Percentiles rank a stretch among this genome's conserved stretches.
Evolutionary conservation across 306 rosid species (phyloP).

Genomic region (Prunus fruticosa): DNA sequence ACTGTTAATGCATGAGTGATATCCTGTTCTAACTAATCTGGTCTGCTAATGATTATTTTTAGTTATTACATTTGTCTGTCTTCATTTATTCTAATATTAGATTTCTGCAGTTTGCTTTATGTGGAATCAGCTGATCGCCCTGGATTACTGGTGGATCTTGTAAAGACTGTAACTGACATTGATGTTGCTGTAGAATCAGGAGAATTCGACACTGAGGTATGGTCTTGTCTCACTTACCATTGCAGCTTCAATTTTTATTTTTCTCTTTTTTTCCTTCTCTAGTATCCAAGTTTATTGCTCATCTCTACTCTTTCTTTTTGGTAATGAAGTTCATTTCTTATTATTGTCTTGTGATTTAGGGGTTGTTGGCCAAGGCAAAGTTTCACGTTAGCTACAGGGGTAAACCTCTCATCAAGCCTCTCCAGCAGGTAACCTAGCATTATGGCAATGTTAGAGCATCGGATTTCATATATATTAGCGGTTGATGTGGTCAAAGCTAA

Average conservation of each 20-base stretch:
- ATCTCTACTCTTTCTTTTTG: background rate
- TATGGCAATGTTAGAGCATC: slow-evolving; percentile 5
- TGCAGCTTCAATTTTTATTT: background rate
- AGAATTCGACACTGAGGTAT: slow-evolving; percentile 92
- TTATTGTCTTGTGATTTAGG: slow-evolving; percentile 40
- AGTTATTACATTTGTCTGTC: slow-evolving; percentile 1
- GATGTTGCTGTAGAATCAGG: slow-evolving; percentile 69
- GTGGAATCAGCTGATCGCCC: slow-evolving; percentile 84
- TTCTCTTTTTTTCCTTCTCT: background rate
- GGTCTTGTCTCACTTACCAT: slow-evolving; percentile 12
- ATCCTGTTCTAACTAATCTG: background rate
- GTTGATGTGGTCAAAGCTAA: background rate
- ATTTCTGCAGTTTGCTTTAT: slow-evolving; percentile 58
- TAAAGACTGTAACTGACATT: slow-evolving; percentile 68
- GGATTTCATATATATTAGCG: background rate
- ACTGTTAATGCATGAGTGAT: background rate
- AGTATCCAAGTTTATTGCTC: background rate
- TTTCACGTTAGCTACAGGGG: slow-evolving; percentile 87
- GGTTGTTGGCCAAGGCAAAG: slow-evolving; percentile 86
- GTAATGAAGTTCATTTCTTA: slow-evolving; percentile 6
- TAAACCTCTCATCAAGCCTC: slow-evolving; percentile 67
- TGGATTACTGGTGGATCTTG: slow-evolving; percentile 82
- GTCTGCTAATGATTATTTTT: slow-evolving; percentile 7
- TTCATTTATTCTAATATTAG: background rate
- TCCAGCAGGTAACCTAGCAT: slow-evolving; percentile 63